Conservation (phyloP, 1,284 basidiomycete genomes). For the Austroboletus novae-zelandiae region DNA sequence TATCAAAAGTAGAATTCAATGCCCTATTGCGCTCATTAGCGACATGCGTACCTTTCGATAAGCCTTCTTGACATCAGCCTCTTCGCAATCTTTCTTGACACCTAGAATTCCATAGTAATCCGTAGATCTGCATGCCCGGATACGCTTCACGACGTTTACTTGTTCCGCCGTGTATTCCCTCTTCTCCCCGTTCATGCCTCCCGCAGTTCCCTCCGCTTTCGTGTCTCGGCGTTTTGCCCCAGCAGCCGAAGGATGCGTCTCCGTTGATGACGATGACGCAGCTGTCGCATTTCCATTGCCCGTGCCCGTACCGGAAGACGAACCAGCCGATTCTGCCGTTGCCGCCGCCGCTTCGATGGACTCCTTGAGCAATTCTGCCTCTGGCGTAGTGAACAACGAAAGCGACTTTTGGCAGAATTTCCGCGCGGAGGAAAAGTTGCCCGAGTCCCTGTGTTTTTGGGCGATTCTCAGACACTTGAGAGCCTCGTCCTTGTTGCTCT, state of each 20-base stretch:
- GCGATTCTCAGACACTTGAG: slow-evolving; percentile 78
- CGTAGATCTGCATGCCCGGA: slow-evolving; percentile 81
- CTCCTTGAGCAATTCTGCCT: slow-evolving; percentile 69
- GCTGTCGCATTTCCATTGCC: slow-evolving; percentile 32
- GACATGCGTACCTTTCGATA: slow-evolving; percentile 82
- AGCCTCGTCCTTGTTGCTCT: slow-evolving; percentile 89
- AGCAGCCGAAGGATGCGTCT: slow-evolving; percentile 66
- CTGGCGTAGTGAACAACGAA: slow-evolving; percentile 78
- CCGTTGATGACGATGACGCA: slow-evolving; percentile 47
- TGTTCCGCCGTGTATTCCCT: slow-evolving; percentile 89
- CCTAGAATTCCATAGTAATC: slow-evolving; percentile 94
- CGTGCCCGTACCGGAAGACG: slow-evolving; percentile 28
- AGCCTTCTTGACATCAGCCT: slow-evolving; percentile 92
- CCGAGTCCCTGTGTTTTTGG: slow-evolving; percentile 67
- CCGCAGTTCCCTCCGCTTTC: slow-evolving; percentile 43
- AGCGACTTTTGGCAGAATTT: slow-evolving; percentile 93
- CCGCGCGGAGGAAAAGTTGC: slow-evolving; percentile 75
- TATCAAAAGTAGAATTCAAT: slow-evolving; percentile 35
- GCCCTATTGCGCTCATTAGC: slow-evolving; percentile 3
- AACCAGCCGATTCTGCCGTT: slow-evolving; percentile 33
- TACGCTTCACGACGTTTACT: slow-evolving; percentile 80
- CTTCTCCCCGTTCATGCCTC: slow-evolving; percentile 64
- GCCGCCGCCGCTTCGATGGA: slow-evolving; percentile 56
- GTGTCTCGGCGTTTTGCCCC: slow-evolving; percentile 57
- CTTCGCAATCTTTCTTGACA: slow-evolving; percentile 83